Evolutionary conservation across 2,329 filamentous ascomycete species (phyloP), one percentile per base, ranked within the genome.

Genomic region (Pseudogymnoascus sp.): DNA sequence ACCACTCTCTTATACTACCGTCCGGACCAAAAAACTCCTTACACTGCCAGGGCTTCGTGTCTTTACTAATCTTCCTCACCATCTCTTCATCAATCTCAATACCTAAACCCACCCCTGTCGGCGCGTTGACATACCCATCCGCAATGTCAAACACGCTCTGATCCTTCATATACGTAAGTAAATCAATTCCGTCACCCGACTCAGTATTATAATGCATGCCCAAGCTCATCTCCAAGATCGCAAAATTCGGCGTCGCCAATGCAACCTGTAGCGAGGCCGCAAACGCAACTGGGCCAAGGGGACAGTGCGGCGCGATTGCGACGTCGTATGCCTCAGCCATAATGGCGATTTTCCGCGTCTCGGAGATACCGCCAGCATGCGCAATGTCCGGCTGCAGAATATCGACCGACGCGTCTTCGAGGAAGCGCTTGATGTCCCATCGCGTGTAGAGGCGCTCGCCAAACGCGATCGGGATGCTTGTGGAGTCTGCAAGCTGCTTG

Each of bases 181-280:
- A 74, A 70, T 82, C 80, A 64, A 61, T 55, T 25, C 77, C 76
- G 52, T 80, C 76, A 0, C 79, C 80, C 0, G 76, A 78, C 65
- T 81, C 79, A 0, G 75, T 74, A 61, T 86, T 86, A 67, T 86
- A 86, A 69, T 86, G 83, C 64, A 86, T 85, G 0, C 83, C 83
- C 35, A 85, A 62, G 55, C 78, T 81, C 83, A 84, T 84, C 69
- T 85, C 82, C 69, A 82, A 80, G 28, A 85, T 84, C 4, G 76
- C 77, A 67, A 80, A 83, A 73, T 79, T 84, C 67, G 69, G 76
- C 63, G 69, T 80, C 23, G 67, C 74, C 60, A 75, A 72, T 31
- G 81, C 80, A 9, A 84, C 78, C 66, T 84, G 82, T 63, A 84
- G 73, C 64, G 77, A 81, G 1, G 82, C 82, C 0, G 82, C 82